Conservation (phyloP, 306 rosid genomes). For the Fragaria iinumae region DNA sequence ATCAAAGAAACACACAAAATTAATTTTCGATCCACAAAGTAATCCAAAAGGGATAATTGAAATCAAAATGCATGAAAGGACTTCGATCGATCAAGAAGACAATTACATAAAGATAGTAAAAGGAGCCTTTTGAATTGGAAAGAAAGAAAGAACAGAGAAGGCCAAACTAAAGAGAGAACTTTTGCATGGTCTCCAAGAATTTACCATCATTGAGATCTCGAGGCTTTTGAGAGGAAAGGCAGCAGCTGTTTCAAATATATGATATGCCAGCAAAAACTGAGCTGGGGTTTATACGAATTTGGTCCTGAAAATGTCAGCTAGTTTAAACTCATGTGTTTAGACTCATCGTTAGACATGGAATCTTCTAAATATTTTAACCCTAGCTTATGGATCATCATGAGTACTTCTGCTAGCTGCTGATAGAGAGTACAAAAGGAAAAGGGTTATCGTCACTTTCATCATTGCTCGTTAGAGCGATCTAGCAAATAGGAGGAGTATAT, state of each 20-base stretch:
- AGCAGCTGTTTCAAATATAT: conserved; percentile 27
- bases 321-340: conserved; percentile 59
- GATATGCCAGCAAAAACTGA: conserved; percentile 58
- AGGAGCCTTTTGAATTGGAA: conserved; percentile 53
- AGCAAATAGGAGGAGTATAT: conserved; percentile 7
- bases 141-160: conserved; percentile 28
- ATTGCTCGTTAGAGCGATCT: conserved; percentile 37
- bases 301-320: conserved; percentile 56
- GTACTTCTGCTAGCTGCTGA: conserved; percentile 9
- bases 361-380: conserved; percentile 58
- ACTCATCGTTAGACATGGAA: conserved; percentile 57
- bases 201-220: conserved; percentile 61
- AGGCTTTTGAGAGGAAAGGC: conserved; percentile 62
- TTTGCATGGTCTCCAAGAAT: conserved; percentile 97
- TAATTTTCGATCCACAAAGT: conserved; percentile 38
- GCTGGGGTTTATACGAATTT: conserved; percentile 35
- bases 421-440: conserved; percentile 28
- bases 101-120: conserved; percentile 11
- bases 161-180: conserved; percentile 62
- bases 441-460: conserved; percentile 41
- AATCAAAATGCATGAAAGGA: conserved; percentile 21
- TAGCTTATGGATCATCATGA: conserved; percentile 5
- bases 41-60: conserved; percentile 21
- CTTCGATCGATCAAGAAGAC: not conserved
- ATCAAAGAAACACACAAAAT: conserved; percentile 40